Percentiles rank a stretch among this genome's conserved stretches.
These are phyloP conservation scores for Diaporthe longicolla DNA, from an alignment of 2,329 filamentous ascomycete species.

Conservation along the genomic window DNA sequence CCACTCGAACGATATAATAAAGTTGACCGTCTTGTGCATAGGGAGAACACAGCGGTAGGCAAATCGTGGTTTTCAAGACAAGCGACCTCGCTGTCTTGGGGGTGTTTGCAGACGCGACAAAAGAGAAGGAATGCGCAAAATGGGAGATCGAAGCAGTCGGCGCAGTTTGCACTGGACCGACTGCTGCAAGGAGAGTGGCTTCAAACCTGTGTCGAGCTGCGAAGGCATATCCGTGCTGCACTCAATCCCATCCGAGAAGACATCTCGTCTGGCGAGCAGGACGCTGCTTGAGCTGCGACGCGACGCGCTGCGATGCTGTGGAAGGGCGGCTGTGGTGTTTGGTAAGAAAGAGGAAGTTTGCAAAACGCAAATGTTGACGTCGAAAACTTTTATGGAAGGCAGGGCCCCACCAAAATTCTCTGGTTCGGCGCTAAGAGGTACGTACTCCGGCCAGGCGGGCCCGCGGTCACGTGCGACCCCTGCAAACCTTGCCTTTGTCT, in stretches of 20 bases:
- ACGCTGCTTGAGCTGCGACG: conserved; percentile 8
- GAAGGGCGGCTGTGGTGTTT: neutral
- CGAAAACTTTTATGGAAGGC: conserved; percentile 26
- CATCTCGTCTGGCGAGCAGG: conserved; percentile 27
- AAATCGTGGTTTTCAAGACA: conserved; percentile 66
- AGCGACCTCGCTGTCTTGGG: neutral
- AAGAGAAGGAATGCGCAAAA: conserved; percentile 24
- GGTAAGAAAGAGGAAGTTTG: conserved; percentile 22
- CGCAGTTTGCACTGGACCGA: neutral
- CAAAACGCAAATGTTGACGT: conserved; percentile 30
- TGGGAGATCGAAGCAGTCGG: neutral
- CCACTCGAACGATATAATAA: conserved; percentile 72
- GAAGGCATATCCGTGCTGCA: conserved; percentile 4
- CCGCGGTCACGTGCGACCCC: conserved; percentile 20
- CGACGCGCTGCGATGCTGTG: neutral
- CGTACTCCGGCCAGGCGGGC: neutral
- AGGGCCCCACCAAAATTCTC: conserved; percentile 12
- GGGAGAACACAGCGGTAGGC: conserved; percentile 72
- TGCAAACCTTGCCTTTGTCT: neutral
- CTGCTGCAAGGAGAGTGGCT: conserved; percentile 3
- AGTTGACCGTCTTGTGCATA: conserved; percentile 71
- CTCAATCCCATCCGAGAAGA: neutral
- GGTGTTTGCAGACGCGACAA: neutral
- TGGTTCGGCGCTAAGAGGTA: conserved; percentile 25
- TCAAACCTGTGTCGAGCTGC: conserved; percentile 31